Evolutionary conservation across 352 stramenopile species (phyloP).

Genomic region (Elongisporangium senticosum): DNA sequence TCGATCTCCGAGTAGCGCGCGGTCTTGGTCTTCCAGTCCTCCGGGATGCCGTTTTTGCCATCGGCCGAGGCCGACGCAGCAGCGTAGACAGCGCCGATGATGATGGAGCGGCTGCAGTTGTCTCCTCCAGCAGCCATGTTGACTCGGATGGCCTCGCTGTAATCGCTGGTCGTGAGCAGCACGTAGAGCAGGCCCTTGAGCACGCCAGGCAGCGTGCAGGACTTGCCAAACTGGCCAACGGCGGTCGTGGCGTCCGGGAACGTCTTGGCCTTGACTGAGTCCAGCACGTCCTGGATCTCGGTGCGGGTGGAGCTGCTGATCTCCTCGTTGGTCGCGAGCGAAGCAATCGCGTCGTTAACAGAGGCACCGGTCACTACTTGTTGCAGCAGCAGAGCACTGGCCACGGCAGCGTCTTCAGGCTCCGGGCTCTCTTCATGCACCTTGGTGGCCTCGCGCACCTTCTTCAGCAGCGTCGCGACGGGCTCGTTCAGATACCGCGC

Average conservation of each 20-base stretch:
- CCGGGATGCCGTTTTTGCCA: conserved; percentile 23
- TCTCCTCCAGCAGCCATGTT: conserved; percentile 61
- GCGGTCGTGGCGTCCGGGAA: conserved; percentile 40
- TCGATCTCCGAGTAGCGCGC: conserved; percentile 30
- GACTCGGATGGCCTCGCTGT: conserved; percentile 37
- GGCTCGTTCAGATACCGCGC: conserved; percentile 41
- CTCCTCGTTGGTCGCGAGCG: conserved; percentile 30
- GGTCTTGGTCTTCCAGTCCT: conserved; percentile 48
- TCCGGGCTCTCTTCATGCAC: conserved; percentile 55
- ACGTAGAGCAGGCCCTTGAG: conserved; percentile 57
- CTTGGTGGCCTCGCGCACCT: conserved; percentile 34
- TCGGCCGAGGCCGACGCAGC: conserved; percentile 15
- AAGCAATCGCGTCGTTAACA: conserved; percentile 25
- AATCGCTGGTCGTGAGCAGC: conserved; percentile 37
- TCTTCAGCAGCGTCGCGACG: conserved; percentile 29
- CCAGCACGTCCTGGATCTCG: conserved; percentile 38
- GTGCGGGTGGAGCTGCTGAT: conserved; percentile 24
- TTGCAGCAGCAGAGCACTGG: conserved; percentile 42
- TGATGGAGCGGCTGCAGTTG: conserved; percentile 66
- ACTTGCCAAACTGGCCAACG: conserved; percentile 47
- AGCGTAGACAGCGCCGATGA: conserved; percentile 48
- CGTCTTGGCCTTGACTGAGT: conserved; percentile 31
- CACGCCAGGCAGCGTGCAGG: conserved; percentile 46
- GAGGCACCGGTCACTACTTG: conserved; percentile 33
- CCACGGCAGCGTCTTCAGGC: conserved; percentile 43